phyloP scores from a whole-genome alignment of 495 filamentous ascomycete genomes.

The Tuber microsphaerosporum region DNA sequence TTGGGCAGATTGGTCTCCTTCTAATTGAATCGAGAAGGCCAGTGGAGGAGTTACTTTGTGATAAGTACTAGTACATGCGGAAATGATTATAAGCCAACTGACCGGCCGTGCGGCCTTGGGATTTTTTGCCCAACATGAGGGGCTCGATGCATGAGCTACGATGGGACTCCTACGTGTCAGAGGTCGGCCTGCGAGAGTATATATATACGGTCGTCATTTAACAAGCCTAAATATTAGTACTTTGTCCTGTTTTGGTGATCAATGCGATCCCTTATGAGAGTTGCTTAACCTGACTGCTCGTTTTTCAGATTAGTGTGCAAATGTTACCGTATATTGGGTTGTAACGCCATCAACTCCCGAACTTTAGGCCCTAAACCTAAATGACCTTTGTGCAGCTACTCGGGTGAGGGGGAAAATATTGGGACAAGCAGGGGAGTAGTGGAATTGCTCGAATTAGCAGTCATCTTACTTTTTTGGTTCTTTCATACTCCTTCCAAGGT shows the following conservation, averaged over 20 bases:
- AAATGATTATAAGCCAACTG: background rate
- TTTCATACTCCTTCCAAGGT: too few species aligned
- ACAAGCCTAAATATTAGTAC: background rate
- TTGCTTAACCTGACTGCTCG: background rate
- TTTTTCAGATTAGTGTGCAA: background rate
- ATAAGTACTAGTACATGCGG: background rate
- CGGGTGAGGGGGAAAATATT: too few species aligned
- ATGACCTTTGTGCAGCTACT: background rate
- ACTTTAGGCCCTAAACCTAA: background rate
- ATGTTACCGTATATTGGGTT: background rate
- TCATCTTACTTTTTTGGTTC: too few species aligned
- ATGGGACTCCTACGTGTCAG: background rate
- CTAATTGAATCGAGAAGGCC: background rate
- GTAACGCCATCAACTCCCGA: background rate
- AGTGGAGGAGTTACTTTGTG: background rate
- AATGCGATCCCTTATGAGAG: background rate
- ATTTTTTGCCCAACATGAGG: background rate
- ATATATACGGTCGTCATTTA: background rate
- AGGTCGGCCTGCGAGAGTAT: background rate
- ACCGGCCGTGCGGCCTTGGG: background rate
- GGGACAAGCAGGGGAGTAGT: too few species aligned
- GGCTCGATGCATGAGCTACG: background rate
- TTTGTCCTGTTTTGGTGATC: background rate
- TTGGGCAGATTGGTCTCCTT: background rate
- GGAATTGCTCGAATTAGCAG: too few species aligned